Percentiles rank a stretch among this genome's conserved stretches.
These are phyloP conservation scores for Crocinoboletus sp. DNA, from an alignment of 1,284 basidiomycete species.

Conservation along the genomic window DNA sequence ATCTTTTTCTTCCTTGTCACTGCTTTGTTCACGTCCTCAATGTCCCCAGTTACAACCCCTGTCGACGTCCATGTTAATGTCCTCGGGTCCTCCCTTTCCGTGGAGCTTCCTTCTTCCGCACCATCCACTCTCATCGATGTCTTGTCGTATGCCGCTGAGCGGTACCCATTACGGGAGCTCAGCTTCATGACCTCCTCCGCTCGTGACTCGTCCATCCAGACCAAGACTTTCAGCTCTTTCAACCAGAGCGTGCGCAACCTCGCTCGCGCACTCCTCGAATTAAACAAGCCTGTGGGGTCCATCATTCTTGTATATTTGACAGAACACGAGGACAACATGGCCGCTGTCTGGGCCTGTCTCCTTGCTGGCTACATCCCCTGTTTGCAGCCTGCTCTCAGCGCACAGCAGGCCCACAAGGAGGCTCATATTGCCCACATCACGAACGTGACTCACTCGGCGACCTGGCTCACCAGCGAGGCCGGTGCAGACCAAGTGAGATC, in stretches of 20 bases:
- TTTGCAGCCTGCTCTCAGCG: slow-evolving; percentile 25
- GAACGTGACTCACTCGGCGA: slow-evolving; percentile 18
- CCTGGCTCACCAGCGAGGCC: slow-evolving; percentile 22
- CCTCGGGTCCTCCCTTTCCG: slow-evolving; percentile 8
- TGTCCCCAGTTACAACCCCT: slow-evolving; percentile 10
- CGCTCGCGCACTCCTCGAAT: slow-evolving; percentile 17
- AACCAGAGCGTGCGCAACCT: slow-evolving; percentile 20
- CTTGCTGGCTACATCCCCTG: slow-evolving; percentile 27
- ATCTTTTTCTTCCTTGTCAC: not conserved
- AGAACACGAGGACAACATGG: slow-evolving; percentile 29
- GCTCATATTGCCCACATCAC: slow-evolving; percentile 22
- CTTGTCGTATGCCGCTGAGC: slow-evolving; percentile 13
- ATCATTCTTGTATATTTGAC: slow-evolving; percentile 26
- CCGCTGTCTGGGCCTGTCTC: slow-evolving; percentile 26
- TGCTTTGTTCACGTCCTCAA: not conserved
- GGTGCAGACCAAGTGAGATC: slow-evolving; percentile 23
- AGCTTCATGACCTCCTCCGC: slow-evolving; percentile 27
- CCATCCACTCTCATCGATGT: slow-evolving; percentile 23
- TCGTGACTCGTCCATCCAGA: slow-evolving; percentile 24
- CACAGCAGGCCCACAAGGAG: slow-evolving; percentile 26
- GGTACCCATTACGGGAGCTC: slow-evolving; percentile 21
- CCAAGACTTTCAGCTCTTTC: slow-evolving; percentile 22
- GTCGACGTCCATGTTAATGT: not conserved
- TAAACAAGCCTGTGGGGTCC: slow-evolving; percentile 23
- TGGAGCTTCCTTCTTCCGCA: not conserved